A percentile compares a stretch with the other conserved stretches of the same genome.
Evolutionary conservation across 768 basidiomycete species (phyloP).

Genomic region (Russula sp.): DNA sequence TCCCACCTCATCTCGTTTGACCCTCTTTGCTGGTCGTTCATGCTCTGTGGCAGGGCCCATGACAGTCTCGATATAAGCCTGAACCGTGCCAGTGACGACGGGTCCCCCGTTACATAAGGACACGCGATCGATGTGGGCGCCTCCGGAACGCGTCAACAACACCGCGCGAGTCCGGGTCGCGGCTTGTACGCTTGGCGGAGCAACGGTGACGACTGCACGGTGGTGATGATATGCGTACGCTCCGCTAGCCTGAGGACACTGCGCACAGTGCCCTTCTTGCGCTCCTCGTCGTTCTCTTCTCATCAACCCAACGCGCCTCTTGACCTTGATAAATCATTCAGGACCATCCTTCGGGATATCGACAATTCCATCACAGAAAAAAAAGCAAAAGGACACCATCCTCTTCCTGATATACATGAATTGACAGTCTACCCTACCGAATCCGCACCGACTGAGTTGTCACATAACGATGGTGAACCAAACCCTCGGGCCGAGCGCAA

Average conservation of each 20-base stretch:
- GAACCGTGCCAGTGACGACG: not conserved
- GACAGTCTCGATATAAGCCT: not conserved
- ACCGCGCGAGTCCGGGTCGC: not conserved
- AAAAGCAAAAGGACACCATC: conserved; percentile 24
- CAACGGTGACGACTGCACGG: not conserved
- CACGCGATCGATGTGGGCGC: not conserved
- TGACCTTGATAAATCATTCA: conserved; percentile 60
- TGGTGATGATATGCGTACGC: conserved; percentile 18
- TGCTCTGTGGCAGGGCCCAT: conserved; percentile 7
- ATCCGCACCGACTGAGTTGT: conserved; percentile 27
- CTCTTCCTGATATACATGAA: conserved; percentile 38
- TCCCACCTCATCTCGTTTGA: conserved; percentile 7
- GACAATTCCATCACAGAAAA: conserved; percentile 52
- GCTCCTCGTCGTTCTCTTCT: conserved; percentile 30
- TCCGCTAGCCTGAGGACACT: not conserved
- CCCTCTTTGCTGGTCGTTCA: conserved; percentile 26
- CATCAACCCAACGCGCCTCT: conserved; percentile 53
- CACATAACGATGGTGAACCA: conserved; percentile 32
- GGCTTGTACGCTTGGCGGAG: not conserved
- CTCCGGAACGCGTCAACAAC: not conserved
- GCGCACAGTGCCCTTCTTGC: conserved; percentile 4
- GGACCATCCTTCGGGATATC: conserved; percentile 56
- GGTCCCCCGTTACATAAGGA: conserved; percentile 9
- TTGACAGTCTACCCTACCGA: conserved; percentile 46
- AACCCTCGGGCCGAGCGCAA: conserved; percentile 43